phyloP scores from a whole-genome alignment of 1,284 basidiomycete genomes.

The Heterobasidion occidentale region DNA sequence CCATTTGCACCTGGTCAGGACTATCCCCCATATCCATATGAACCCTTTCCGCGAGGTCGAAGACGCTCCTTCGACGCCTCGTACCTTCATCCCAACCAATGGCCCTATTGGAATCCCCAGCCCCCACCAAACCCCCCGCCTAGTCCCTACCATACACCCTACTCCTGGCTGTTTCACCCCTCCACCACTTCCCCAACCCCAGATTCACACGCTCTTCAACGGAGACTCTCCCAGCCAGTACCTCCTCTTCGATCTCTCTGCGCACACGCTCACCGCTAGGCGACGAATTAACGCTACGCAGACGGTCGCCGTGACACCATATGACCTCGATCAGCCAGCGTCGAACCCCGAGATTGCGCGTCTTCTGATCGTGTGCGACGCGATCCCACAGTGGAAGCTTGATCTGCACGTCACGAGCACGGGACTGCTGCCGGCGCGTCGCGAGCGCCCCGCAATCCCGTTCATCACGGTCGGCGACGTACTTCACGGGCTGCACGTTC shows the following conservation, averaged over 20 bases:
- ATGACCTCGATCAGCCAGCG: slow-evolving; percentile 43
- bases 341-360: slow-evolving; percentile 49
- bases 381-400: slow-evolving; percentile 54
- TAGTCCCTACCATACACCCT: slow-evolving; percentile 14
- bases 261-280: slow-evolving; percentile 37
- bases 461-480: slow-evolving; percentile 56
- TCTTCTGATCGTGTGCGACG: slow-evolving; percentile 50
- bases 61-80: slow-evolving; percentile 18
- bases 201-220: slow-evolving; percentile 47
- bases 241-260: slow-evolving; percentile 49
- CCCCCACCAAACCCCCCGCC: slow-evolving; percentile 18
- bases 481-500: slow-evolving; percentile 39
- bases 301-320: slow-evolving; percentile 25
- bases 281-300: slow-evolving; percentile 30
- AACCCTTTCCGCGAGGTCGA: slow-evolving; percentile 12
- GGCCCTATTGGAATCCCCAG: slow-evolving; percentile 12
- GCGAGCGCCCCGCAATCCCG: slow-evolving; percentile 13
- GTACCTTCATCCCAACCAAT: slow-evolving; percentile 4
- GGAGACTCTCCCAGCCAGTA: slow-evolving; percentile 34
- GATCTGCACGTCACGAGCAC: slow-evolving; percentile 25
- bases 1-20: neutral
- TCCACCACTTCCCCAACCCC: slow-evolving; percentile 16
- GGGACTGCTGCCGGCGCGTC: slow-evolving; percentile 20
- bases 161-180: slow-evolving; percentile 18
- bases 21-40: slow-evolving; percentile 1